Evolutionary conservation across 2,329 filamentous ascomycete species (phyloP), one percentile per base, ranked within the genome.

Genomic region (Fusarium floridanum): DNA sequence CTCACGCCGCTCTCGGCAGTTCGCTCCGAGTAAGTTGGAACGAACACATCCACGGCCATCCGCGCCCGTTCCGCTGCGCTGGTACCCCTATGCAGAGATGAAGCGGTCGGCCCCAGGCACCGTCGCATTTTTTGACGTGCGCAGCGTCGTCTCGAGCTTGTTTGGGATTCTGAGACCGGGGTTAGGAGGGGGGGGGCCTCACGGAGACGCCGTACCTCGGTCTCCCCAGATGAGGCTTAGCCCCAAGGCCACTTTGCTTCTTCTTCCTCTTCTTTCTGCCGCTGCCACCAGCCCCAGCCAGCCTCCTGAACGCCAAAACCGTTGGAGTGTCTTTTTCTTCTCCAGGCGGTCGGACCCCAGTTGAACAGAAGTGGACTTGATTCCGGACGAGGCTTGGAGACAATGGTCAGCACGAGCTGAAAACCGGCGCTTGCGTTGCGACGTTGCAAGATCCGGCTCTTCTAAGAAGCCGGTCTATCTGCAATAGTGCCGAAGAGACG

Each of bases 181-280:
- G 50, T 50, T 67, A 36, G 66, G 45, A 61, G 22, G 64, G 65
- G 64, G 65, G 41, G 57, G 61, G 39, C n/a, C 45, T 75, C 62
- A 72, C 76, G 77, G 76, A 69, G 76, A 76, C 75, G 77, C 77
- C 77, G 77, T 76, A 70, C 68, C 69, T 74, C 66, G 70, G 65
- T 9, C 53, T 34, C 50, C 70, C 72, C 73, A 63, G 64, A 61
- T 56, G 68, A 37, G 69, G 72, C 32, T 68, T 70, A 73, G 73
- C 16, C 16, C 24, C 24, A 50, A 45, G 20, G 17, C 48, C 45
- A 50, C 39, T 29, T 53, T 29, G n/a, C 48, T 37, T 64, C 53
- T 57, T 57, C 16, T 57, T 22, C 22, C 22, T 24, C 43, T 24
- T 39, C 16, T 39, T 41, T 32, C 32, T 32, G 32, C 32, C 32